These are phyloP conservation scores for Paraphoma sp. DNA, from an alignment of 2,329 filamentous ascomycete species.

Conservation along the genomic window DNA sequence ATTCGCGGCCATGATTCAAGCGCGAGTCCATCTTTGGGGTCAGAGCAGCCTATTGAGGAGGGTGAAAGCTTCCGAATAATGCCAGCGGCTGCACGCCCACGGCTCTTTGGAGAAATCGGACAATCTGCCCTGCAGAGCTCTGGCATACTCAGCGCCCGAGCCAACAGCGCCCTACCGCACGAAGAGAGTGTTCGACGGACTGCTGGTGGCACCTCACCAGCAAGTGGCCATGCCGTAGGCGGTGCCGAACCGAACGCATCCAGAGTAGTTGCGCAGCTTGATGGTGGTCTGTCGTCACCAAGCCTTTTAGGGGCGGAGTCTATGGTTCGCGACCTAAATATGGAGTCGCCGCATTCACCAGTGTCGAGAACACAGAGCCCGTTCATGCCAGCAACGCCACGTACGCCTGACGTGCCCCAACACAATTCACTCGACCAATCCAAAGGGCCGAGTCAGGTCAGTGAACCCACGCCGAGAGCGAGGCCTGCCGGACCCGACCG, in stretches of 20 bases:
- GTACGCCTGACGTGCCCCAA: slow-evolving; percentile 44
- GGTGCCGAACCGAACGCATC: slow-evolving; percentile 17
- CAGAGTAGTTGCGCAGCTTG: slow-evolving; percentile 26
- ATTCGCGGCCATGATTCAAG: slow-evolving; percentile 48
- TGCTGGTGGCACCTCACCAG: slow-evolving; percentile 2
- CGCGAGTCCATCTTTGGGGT: slow-evolving; percentile 46
- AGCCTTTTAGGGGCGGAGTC: slow-evolving; percentile 58
- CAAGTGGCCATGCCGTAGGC: slow-evolving; percentile 16
- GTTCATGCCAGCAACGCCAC: slow-evolving; percentile 48
- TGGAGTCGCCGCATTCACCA: slow-evolving; percentile 53
- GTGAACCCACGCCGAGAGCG: slow-evolving; percentile 48
- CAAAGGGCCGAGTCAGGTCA: slow-evolving; percentile 37
- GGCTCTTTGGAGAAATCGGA: slow-evolving; percentile 68
- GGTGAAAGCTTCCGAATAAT: slow-evolving; percentile 38
- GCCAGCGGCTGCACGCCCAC: slow-evolving; percentile 37
- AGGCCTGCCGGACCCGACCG: slow-evolving; percentile 46
- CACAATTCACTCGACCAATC: slow-evolving; percentile 39
- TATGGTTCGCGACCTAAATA: slow-evolving; percentile 56
- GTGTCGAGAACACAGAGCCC: slow-evolving; percentile 44
- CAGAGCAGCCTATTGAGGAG: slow-evolving; percentile 34
- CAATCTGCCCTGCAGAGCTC: slow-evolving; percentile 62
- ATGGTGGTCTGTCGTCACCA: slow-evolving; percentile 38
- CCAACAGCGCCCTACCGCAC: slow-evolving; percentile 37
- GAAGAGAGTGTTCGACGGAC: slow-evolving; percentile 14
- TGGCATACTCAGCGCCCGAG: slow-evolving; percentile 49